Percentiles rank a stretch among this genome's conserved stretches.
Evolutionary conservation across 768 basidiomycete species (phyloP).

Genomic region (Russula ochroleuca): DNA sequence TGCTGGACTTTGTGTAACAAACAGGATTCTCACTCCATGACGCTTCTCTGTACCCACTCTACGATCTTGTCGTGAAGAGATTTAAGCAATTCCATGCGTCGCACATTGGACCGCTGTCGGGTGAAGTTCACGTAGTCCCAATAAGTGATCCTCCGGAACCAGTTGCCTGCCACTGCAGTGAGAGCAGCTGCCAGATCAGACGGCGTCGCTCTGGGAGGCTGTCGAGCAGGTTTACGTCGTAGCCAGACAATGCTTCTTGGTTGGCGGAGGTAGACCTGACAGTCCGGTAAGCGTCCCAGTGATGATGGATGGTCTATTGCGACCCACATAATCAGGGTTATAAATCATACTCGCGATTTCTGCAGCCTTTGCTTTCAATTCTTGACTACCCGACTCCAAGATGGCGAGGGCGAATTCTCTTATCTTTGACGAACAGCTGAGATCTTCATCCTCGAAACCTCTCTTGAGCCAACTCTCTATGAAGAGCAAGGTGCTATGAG

Average conservation of each 20-base stretch:
- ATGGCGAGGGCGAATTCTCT: slow-evolving; percentile 1
- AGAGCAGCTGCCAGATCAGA: slow-evolving; percentile 15
- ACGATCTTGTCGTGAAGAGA: slow-evolving; percentile 3
- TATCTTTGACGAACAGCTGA: slow-evolving; percentile 6
- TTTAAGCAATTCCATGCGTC: slow-evolving; percentile 10
- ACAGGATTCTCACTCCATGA: slow-evolving; percentile 1
- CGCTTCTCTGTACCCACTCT: slow-evolving; percentile 8
- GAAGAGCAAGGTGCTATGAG: slow-evolving; percentile 14
- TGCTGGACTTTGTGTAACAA: background rate
- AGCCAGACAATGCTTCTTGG: background rate
- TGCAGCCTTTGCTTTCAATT: slow-evolving; percentile 5
- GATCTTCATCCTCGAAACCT: slow-evolving; percentile 18
- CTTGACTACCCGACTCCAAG: background rate
- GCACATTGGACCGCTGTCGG: background rate
- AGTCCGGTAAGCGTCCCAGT: background rate
- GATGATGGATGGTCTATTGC: too few relatives aligned
- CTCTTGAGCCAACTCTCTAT: slow-evolving; percentile 20
- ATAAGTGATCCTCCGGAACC: slow-evolving; percentile 12
- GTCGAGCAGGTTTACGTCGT: background rate
- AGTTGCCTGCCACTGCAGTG: background rate
- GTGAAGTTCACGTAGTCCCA: slow-evolving; percentile 23
- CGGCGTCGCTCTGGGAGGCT: background rate
- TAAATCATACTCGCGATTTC: background rate
- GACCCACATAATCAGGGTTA: slow-evolving; percentile 9
- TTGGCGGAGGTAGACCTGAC: slow-evolving; percentile 12